Evolutionary conservation across 176 grass and related monocot species (phyloP).

Genomic region (Alloteropsis semialata): DNA sequence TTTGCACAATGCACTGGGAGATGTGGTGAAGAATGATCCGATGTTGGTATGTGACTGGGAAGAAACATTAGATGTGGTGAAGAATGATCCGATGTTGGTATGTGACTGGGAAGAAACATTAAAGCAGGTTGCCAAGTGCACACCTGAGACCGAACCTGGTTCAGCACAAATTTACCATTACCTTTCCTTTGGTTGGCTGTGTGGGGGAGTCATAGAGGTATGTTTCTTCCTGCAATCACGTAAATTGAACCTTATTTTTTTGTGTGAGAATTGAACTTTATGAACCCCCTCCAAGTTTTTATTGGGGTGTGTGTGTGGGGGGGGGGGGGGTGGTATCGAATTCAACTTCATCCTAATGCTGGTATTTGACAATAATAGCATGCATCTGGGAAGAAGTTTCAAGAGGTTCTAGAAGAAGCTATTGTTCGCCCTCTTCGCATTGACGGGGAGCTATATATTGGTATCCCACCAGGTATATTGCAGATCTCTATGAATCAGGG

Average conservation of each 20-base stretch:
- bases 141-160: constrained; percentile 82
- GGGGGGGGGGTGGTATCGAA: no score
- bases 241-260: not conserved
- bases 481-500: not conserved
- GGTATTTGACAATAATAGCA: constrained; percentile 51
- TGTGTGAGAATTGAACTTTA: not conserved
- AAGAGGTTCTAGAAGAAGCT: constrained; percentile 84
- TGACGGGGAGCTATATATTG: constrained; percentile 83
- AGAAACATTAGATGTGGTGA: constrained; percentile 68
- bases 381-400: constrained; percentile 87
- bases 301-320: no score
- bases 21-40: constrained; percentile 63
- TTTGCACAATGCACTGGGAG: constrained; percentile 77
- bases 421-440: constrained; percentile 89
- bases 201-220: constrained; percentile 97
- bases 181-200: constrained; percentile 96
- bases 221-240: not conserved
- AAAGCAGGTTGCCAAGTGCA: constrained; percentile 42
- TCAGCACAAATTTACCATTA: constrained; percentile 85
- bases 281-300: no score
- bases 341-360: no score
- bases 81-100: constrained; percentile 62
- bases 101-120: constrained; percentile 91
- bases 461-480: constrained; percentile 86
- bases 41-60: constrained; percentile 88